phyloP scores from a whole-genome alignment of 768 basidiomycete genomes.

The Cantharellus anzutake region DNA sequence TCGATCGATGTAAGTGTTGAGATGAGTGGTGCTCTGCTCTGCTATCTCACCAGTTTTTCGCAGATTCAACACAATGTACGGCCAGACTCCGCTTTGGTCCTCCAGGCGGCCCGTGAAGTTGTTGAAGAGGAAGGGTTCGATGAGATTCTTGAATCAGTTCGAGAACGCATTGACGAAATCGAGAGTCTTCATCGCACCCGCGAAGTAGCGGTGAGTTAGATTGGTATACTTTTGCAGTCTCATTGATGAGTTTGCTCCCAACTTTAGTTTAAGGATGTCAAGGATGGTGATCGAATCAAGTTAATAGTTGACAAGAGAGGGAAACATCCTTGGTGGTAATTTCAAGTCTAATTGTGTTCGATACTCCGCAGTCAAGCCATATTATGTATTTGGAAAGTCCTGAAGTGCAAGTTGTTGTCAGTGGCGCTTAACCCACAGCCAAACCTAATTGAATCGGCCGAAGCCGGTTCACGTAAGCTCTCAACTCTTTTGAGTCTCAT shows the following conservation, averaged over 20 bases:
- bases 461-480: neutral
- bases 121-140: conserved; percentile 62
- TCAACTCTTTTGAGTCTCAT: neutral
- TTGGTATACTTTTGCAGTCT: neutral
- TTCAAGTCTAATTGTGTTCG: neutral
- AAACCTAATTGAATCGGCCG: neutral
- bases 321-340: neutral
- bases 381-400: neutral
- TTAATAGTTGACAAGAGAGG: neutral
- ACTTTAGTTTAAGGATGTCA: neutral
- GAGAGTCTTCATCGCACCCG: conserved; percentile 66
- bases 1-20: conserved; percentile 44
- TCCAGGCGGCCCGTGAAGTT: conserved; percentile 52
- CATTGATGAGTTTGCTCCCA: neutral
- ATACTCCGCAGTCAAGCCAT: neutral
- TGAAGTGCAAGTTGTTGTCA: neutral
- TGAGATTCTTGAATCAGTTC: conserved; percentile 50
- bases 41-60: conserved; percentile 1
- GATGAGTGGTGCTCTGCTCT: neutral
- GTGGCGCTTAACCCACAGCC: neutral
- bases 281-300: neutral
- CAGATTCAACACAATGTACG: conserved; percentile 58
- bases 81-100: conserved; percentile 60
- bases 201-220: conserved; percentile 41
- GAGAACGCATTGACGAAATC: conserved; percentile 68